Base-by-base conservation (phyloP, 1,284 basidiomycete species). In the Wallemia hederae region DNA sequence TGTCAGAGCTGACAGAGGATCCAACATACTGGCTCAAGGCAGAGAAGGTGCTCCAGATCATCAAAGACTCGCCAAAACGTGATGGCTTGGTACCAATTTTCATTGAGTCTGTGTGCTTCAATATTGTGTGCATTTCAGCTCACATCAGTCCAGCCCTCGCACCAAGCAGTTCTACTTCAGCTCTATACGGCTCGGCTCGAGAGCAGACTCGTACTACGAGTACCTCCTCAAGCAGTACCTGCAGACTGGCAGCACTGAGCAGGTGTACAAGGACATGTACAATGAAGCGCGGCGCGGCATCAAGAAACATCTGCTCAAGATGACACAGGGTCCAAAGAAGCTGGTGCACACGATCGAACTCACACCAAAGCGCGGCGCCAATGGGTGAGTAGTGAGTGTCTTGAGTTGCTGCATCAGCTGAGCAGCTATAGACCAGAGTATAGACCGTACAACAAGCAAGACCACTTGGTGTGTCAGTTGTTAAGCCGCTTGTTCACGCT, bases 121-220 rank as follows among this genome's bases (percentile, higher is more conserved):
- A 29, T 19, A 28, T 25, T 7, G 25, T 0, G 19, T 19, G 31
- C 59, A 62, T 58, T 59, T 58, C 65, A 31, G 25, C 59, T 59
- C 55, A 34, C 29, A 26, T 11, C 59, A 60, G 17, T 57, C 2
- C 61, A 86, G 84, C 60, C 75, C 81, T 0, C 67, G 78, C 22
- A 76, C 73, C 31, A 89, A 87, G 5, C 73, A 75, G 55, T 92
- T 86, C 66, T 74, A 80, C 29, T 72, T 79, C 11, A 81, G 82
- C 24, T 79, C 83, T 34, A 85, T 97, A 63, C 80, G 91, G 9
- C 76, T 96, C 17, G 91, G 91, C 9, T 91, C 88, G 19, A 78
- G 91, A 27, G 91, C 85, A 24, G 91, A 97, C 71, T 91, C 87
- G 2, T 96, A 83, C 72, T 97, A 94, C 69, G 91, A 96, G 60